These are phyloP conservation scores for Trichoderma sp. DNA, from an alignment of 2,329 filamentous ascomycete species.

Conservation along the genomic window DNA sequence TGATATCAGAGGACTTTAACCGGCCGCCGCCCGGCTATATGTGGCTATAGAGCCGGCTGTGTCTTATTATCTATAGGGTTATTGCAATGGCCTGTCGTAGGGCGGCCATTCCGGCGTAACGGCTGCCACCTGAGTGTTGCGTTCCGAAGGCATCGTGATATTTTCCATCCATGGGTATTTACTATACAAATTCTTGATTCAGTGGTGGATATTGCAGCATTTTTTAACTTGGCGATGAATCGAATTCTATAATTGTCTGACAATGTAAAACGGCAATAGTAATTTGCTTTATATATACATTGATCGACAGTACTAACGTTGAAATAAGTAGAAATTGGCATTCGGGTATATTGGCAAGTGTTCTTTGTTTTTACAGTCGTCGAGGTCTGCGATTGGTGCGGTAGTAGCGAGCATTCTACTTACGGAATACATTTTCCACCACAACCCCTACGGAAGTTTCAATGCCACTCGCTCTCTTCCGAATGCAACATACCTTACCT, in stretches of 20 bases:
- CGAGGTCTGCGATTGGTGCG: not conserved
- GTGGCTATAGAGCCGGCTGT: not conserved
- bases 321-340: not conserved
- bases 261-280: not conserved
- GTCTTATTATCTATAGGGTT: not conserved
- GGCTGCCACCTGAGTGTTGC: not conserved
- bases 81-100: not conserved
- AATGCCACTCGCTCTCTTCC: not conserved
- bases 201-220: not conserved
- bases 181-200: not conserved
- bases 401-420: not conserved
- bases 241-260: not conserved
- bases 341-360: not conserved
- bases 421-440: not conserved
- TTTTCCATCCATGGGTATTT: not conserved
- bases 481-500: not conserved
- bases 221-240: not conserved
- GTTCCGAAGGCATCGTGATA: not conserved
- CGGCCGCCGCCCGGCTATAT: not conserved
- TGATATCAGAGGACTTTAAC: not conserved
- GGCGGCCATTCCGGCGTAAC: not conserved
- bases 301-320: not conserved
- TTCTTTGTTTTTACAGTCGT: not conserved
- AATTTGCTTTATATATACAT: not conserved
- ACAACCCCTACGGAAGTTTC: not conserved